These are phyloP conservation scores for Hypomyces rosellus DNA, from an alignment of 2,329 filamentous ascomycete genomes.

Conservation along the genomic window DNA sequence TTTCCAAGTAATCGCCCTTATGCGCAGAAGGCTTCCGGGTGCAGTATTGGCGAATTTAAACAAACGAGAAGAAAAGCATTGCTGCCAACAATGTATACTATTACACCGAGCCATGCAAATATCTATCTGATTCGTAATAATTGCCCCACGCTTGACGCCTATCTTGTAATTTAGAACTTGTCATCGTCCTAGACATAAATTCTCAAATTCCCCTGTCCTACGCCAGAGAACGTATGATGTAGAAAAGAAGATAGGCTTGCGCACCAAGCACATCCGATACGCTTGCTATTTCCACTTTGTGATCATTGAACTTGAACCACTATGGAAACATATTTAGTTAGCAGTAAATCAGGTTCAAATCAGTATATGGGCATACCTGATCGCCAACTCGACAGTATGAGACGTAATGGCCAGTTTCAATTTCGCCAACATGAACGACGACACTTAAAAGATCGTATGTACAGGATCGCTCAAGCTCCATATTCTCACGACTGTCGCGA, in stretches of 20 bases:
- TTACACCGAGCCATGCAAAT: background rate
- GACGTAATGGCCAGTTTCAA: constrained; percentile 88
- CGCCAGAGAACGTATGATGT: constrained; percentile 60
- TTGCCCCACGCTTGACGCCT: background rate
- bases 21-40: no score
- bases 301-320: constrained; percentile 97
- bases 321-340: constrained; percentile 30
- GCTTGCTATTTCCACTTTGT: constrained; percentile 77
- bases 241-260: constrained; percentile 88
- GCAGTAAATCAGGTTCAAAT: background rate
- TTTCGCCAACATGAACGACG: constrained; percentile 86
- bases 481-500: constrained; percentile 44
- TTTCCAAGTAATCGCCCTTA: no score
- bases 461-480: constrained; percentile 58
- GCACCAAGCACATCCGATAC: constrained; percentile 80
- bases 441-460: constrained; percentile 85
- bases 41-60: no score
- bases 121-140: background rate
- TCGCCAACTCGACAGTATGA: constrained; percentile 81
- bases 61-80: background rate
- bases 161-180: background rate
- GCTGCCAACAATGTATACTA: background rate
- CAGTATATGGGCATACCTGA: constrained; percentile 36
- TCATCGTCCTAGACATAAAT: background rate
- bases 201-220: background rate